Percentiles rank a stretch among this genome's conserved stretches.
Conservation (phyloP, 192 early-diverging fungal genomes). For the Coemansia asiatica region DNA sequence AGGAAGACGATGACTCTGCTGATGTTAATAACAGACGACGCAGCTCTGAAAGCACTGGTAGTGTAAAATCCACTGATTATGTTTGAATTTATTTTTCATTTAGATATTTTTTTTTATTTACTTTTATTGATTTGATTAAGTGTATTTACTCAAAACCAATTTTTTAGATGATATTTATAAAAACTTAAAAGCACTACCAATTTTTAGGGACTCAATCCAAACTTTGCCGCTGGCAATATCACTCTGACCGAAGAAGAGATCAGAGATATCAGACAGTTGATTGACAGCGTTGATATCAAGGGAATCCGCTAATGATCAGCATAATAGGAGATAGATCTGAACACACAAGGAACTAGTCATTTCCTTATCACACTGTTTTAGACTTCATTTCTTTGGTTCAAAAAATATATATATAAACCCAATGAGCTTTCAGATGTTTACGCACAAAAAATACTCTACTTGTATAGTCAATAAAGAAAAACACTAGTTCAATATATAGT, state of each 20-base stretch:
- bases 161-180: too few relatives aligned
- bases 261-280: not conserved
- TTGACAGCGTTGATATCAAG: not conserved
- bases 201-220: not conserved
- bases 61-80: not conserved
- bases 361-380: not conserved
- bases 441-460: too few relatives aligned
- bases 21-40: too few relatives aligned
- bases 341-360: not conserved
- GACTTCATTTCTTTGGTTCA: too few relatives aligned
- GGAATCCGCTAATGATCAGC: not conserved
- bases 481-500: too few relatives aligned
- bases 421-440: too few relatives aligned
- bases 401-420: not conserved
- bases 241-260: slow-evolving; percentile 1
- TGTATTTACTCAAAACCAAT: too few relatives aligned
- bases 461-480: too few relatives aligned
- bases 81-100: not conserved
- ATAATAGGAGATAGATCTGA: not conserved
- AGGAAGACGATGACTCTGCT: slow-evolving; percentile 16
- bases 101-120: slow-evolving; percentile 7
- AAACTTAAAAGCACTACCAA: too few relatives aligned
- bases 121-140: too few relatives aligned
- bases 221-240: not conserved
- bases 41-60: too few relatives aligned